Evolutionary conservation across 345 rosid genomes (phyloP), one percentile per base, ranked within the genome.

Genomic region (Moringa oleifera): DNA sequence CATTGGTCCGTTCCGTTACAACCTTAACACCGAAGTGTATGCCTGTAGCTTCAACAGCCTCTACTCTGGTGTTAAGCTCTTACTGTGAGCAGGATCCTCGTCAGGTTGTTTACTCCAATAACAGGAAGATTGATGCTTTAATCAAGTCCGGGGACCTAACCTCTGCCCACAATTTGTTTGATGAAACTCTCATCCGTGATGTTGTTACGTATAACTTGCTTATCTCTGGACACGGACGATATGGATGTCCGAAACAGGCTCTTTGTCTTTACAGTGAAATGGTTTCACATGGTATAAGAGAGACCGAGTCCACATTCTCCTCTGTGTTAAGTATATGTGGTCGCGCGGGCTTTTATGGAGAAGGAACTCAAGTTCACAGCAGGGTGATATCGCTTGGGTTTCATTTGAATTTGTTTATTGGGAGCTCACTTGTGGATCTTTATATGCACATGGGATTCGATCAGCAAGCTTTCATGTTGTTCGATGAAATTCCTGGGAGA

Each of bases 311-410:
- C 0, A 86, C 91, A 10, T 83, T 81, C 71, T 83, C 93, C 61
- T 81, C 93, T 9, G 85, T 84, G 61, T 45, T 83, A 53, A 83
- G 95, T 73, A 66, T 80, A 51, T 88, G 96, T 79, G 68, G 72
- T 23, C 61, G 70, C 45, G 74, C 53, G 7, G 73, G 71, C 60
- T 76, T 86, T 41, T 58, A 20, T 25, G 61, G 57, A 63, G 89
- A 80, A 77, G 96, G 92, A 50, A 68, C 66, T 70, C 96, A 86
- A 64, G 83, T 79, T 68, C 95, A 86, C 51, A 76, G 95, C 64
- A 85, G 96, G 70, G 84, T 79, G 69, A 36, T 87, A 58, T 73
- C 58, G 20, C 82, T 83, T 6, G 95, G 90, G 69, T 77, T 79
- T 63, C 73, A 31, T 53, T 82, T 65, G 68, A 87, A 82, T 87